Conservation (phyloP, 306 rosid species). For the Prunus padus region DNA sequence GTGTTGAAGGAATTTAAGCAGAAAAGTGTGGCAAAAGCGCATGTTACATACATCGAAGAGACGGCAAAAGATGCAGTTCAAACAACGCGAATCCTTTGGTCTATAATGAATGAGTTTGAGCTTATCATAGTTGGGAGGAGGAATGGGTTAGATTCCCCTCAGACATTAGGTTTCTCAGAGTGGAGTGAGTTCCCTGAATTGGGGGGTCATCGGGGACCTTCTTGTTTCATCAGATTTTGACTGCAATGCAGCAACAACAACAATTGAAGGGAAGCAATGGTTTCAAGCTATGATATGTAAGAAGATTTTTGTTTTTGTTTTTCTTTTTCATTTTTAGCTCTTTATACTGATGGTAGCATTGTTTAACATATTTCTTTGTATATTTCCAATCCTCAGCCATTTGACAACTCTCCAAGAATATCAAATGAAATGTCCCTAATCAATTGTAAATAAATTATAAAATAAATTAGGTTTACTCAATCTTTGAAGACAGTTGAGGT, state of each 20-base stretch:
- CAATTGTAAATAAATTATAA: too few species aligned
- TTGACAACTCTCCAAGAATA: neutral
- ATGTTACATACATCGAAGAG: conserved; percentile 11
- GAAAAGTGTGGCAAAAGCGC: neutral
- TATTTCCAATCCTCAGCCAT: neutral
- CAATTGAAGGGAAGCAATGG: neutral
- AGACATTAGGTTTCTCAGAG: conserved; percentile 48
- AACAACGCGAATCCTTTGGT: neutral
- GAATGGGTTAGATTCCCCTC: conserved; percentile 32
- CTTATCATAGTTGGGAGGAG: conserved; percentile 62
- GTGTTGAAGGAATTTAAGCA: conserved; percentile 20
- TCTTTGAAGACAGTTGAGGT: too few species aligned
- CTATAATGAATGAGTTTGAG: conserved; percentile 38
- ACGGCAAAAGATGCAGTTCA: conserved; percentile 1
- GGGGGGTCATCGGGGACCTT: conserved; percentile 65
- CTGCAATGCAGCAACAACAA: conserved; percentile 50
- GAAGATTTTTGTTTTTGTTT: neutral
- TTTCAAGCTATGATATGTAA: neutral
- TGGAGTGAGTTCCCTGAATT: conserved; percentile 78
- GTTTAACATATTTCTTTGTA: neutral
- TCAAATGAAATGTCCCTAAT: neutral
- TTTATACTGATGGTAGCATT: neutral
- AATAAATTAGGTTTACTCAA: too few species aligned
- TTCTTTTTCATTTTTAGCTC: neutral
- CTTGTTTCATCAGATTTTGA: conserved; percentile 48